Base-by-base conservation (phyloP, 169 alveolate species). In the Cryptosporidium xiaoi region DNA sequence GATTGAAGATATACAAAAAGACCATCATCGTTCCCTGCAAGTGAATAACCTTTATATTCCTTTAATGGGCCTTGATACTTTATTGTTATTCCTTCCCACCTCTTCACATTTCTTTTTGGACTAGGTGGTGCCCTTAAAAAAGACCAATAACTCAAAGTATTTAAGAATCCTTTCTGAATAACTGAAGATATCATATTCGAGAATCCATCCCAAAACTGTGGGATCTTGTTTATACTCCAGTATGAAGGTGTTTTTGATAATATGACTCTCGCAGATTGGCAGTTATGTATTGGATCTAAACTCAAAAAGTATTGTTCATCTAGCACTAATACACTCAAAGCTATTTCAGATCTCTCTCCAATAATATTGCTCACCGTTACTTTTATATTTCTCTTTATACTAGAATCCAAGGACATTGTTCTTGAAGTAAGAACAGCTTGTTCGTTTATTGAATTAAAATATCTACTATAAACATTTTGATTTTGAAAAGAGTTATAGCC, bases 161-260 rank as follows among this genome's bases (percentile, higher is more conserved):
- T 77, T 77, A 77, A 24, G 46, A 77, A 62, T 8, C 87, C 87
- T 50, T 77, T 77, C 33, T 77, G 50, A 48, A 77, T 60, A 31
- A 77, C 87, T 24, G 87, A 77, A 58, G 87, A 77, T n/a, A 77
- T 34, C 8, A 77, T 77, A 27, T 77, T 62, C 24, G 71, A 77
- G 13, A 77, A 62, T 27, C 87, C 87, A 13, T 60, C 69, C 87
- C 87, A 77, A 77, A 77, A 77, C 16, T 77, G 87, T 3, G 87
- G 87, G 15, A 77, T 56, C 40, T 62, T 77, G 20, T 77, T 56
- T 15, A 77, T 77, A 20, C 71, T 77, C 87, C 87, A 77, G 46
- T 60, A 77, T 6, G 87, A 77, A 24, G 87, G 87, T 5, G 71
- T 77, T 62, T 56, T 77, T 40, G 64, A 62, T 27, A 77, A 27